Evolutionary conservation across 352 stramenopile genomes (phyloP), one percentile per base, ranked within the genome.

Genomic region (Phytophthora fragariae): DNA sequence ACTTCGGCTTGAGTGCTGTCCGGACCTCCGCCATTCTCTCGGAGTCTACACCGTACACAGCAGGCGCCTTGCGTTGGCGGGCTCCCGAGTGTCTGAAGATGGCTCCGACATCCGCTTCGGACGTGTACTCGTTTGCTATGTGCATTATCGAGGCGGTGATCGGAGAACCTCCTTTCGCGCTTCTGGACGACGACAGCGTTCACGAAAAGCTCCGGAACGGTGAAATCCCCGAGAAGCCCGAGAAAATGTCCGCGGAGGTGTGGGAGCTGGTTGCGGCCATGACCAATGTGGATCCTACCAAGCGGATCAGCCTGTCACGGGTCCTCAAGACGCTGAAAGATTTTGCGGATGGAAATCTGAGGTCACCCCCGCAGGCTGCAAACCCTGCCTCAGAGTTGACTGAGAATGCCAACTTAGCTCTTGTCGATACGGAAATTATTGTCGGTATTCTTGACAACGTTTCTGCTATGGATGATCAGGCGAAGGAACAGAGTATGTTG

Each of bases 51-150:
- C 29, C 29, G 1, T 31, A 31, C 29, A 31, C 29, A 31, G 12
- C 29, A 2, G 63, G 65, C 17, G 64, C 56, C 1, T 52, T 76
- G 15, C 67, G 71, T 5, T 84, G 74, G 74, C 44, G 56, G 15
- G 75, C 78, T 21, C 78, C 78, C 2, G 75, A 85, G 55, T 82
- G 78, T 54, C n/a, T 85, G n/a, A 76, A 54, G 12, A 41, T n/a
- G 24, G 29, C 31, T 2, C 68, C 71, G 7, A 83, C 64, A 14
- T 72, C 69, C 15, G 63, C 73, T 9, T 82, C 75, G 0, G 79
- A 83, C 35, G 54, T 80, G 5, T 85, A 80, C 53, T 82, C 70
- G 5, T 70, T 85, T 17, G 72, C 67, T 0, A 75, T 82, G 66
- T 77, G 70, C 14, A 70, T 82, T 5, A 68, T 83, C 27, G 72